These are phyloP conservation scores for Raphanus sativus DNA, from an alignment of 345 rosid species.

Conservation along the genomic window DNA sequence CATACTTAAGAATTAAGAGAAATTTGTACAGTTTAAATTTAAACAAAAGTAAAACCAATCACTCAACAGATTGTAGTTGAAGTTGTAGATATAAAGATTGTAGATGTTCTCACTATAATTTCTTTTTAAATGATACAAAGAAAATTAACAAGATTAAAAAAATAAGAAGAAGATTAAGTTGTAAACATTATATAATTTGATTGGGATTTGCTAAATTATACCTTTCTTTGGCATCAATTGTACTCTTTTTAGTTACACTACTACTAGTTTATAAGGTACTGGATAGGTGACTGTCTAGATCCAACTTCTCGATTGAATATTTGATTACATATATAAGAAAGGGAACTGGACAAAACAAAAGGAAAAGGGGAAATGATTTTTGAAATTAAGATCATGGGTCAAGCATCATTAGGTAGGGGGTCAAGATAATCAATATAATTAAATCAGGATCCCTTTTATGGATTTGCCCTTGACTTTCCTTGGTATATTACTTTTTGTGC, in stretches of 20 bases:
- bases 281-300: constrained; percentile 13
- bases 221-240: not conserved
- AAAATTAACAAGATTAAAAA: not conserved
- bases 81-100: not conserved
- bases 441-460: no score
- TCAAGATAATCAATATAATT: no score
- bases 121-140: not conserved
- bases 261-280: not conserved
- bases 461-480: no score
- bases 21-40: not conserved
- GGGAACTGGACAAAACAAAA: constrained; percentile 22
- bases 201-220: not conserved
- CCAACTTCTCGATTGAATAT: constrained; percentile 7
- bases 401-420: constrained; percentile 38
- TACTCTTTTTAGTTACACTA: not conserved
- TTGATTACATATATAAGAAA: constrained; percentile 7
- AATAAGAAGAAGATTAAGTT: not conserved
- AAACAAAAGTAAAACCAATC: not conserved
- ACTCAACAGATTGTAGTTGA: not conserved
- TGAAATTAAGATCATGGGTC: constrained; percentile 37
- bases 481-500: no score
- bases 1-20: not conserved
- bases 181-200: not conserved
- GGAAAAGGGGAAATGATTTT: not conserved
- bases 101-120: not conserved